phyloP scores from a whole-genome alignment of 2,329 filamentous ascomycete species.

The Fusarium verticillioides region DNA sequence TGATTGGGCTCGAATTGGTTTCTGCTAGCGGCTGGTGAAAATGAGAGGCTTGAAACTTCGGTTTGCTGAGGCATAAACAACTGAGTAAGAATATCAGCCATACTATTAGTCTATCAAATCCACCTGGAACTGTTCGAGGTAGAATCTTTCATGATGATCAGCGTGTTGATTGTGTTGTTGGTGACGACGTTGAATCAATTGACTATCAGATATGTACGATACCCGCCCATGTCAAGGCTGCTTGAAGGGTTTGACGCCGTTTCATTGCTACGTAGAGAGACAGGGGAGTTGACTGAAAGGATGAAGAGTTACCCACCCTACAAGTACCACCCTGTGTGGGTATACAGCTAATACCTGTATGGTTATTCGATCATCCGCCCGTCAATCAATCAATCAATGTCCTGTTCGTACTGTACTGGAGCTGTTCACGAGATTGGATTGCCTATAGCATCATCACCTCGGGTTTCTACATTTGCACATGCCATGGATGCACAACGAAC shows the following conservation, averaged over 20 bases:
- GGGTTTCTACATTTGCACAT: constrained; percentile 28
- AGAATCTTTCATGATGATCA: constrained; percentile 32
- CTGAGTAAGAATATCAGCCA: constrained; percentile 15
- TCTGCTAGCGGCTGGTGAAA: constrained; percentile 12
- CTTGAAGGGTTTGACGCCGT: constrained; percentile 1
- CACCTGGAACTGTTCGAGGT: constrained; percentile 1
- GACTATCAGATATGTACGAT: constrained; percentile 6
- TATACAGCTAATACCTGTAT: not conserved
- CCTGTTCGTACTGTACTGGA: not conserved
- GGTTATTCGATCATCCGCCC: constrained; percentile 20
- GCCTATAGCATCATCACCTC: constrained; percentile 10
- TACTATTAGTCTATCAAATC: constrained; percentile 32
- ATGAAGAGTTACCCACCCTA: constrained; percentile 24
- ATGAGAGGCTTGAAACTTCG: not conserved
- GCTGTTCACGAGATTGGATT: constrained; percentile 5
- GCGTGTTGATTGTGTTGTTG: constrained; percentile 1
- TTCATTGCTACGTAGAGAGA: not conserved
- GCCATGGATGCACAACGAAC: not conserved
- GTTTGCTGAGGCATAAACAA: constrained; percentile 33
- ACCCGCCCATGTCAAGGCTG: constrained; percentile 12
- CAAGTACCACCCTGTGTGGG: constrained; percentile 19
- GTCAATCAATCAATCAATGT: constrained; percentile 6
- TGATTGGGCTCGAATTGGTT: constrained; percentile 6
- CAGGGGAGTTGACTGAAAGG: constrained; percentile 2
- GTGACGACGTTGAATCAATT: not conserved